Conservation (phyloP, 768 basidiomycete genomes). For the Tulasnella sp. region DNA sequence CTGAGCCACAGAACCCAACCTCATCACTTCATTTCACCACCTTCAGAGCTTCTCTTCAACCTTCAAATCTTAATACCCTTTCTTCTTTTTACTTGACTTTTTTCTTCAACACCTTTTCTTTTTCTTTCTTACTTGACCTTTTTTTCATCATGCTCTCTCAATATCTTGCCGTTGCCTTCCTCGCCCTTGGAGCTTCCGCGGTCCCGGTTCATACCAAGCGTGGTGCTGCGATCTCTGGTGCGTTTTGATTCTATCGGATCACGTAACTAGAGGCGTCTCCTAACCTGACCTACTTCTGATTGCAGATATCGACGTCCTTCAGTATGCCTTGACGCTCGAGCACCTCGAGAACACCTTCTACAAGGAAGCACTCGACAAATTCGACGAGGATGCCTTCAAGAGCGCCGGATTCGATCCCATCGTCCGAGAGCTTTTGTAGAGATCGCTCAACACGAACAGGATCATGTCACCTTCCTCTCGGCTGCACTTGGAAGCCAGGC, state of each 20-base stretch:
- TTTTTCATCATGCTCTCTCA: too few species aligned
- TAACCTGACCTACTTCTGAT: constrained; percentile 31
- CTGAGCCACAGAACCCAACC: too few species aligned
- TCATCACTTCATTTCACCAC: too few species aligned
- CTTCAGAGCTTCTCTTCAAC: too few species aligned
- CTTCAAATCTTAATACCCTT: too few species aligned
- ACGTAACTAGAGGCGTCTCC: too few species aligned
- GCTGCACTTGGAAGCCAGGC: constrained; percentile 36
- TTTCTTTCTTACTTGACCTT: too few species aligned
- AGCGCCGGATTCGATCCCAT: constrained; percentile 32
- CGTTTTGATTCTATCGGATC: constrained; percentile 26
- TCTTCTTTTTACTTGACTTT: too few species aligned
- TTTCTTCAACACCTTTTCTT: too few species aligned
- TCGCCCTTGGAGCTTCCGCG: constrained; percentile 12
- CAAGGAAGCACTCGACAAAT: constrained; percentile 30
- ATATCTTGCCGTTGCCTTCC: background rate
- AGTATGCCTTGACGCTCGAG: constrained; percentile 14
- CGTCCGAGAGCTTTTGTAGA: constrained; percentile 41
- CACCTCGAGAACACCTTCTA: constrained; percentile 17
- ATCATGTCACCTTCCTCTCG: constrained; percentile 46
- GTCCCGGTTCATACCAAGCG: background rate
- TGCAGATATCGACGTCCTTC: too few species aligned
- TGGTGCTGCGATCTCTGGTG: constrained; percentile 19
- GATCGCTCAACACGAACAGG: constrained; percentile 43
- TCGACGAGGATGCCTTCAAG: constrained; percentile 37